A percentile compares a stretch with the other conserved stretches of the same genome.
phyloP scores from a whole-genome alignment of 768 basidiomycete genomes.

The Russula vinacea region DNA sequence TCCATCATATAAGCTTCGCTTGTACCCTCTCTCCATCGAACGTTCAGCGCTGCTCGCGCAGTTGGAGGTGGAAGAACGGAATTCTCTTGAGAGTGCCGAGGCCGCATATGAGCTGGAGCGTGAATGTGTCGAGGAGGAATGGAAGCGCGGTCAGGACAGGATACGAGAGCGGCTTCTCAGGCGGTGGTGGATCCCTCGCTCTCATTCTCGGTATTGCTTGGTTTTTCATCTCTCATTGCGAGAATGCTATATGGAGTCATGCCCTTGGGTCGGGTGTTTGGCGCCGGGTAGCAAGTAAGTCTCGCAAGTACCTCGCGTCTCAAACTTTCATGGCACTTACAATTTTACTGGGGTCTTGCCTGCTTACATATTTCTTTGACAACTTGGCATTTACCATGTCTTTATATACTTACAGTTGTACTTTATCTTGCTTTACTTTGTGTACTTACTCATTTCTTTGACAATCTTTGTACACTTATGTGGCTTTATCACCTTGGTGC shows the following conservation, averaged over 20 bases:
- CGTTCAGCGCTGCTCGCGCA: conserved; percentile 72
- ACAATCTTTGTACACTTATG: too few species aligned
- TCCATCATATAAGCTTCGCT: conserved; percentile 62
- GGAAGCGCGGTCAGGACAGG: conserved; percentile 67
- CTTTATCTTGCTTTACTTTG: too few species aligned
- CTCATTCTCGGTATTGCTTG: conserved; percentile 95
- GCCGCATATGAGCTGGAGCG: conserved; percentile 76
- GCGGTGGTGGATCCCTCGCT: conserved; percentile 63
- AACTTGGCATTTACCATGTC: too few species aligned
- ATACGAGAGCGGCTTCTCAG: conserved; percentile 72
- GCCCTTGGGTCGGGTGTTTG: conserved; percentile 98
- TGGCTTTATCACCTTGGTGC: too few species aligned
- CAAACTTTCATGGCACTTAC: too few species aligned
- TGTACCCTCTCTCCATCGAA: conserved; percentile 71
- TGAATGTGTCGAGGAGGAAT: conserved; percentile 78
- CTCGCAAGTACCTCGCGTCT: conserved; percentile 93
- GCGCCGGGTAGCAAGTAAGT: conserved; percentile 92
- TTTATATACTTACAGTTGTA: too few species aligned
- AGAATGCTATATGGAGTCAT: conserved; percentile 86
- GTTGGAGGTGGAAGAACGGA: conserved; percentile 62
- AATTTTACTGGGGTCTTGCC: too few species aligned
- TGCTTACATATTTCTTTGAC: too few species aligned
- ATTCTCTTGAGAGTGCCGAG: conserved; percentile 62
- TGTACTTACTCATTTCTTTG: too few species aligned
- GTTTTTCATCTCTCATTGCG: conserved; percentile 84